These are phyloP conservation scores for Cyclaneusma minus DNA, from an alignment of 2,329 filamentous ascomycete species.

Conservation along the genomic window DNA sequence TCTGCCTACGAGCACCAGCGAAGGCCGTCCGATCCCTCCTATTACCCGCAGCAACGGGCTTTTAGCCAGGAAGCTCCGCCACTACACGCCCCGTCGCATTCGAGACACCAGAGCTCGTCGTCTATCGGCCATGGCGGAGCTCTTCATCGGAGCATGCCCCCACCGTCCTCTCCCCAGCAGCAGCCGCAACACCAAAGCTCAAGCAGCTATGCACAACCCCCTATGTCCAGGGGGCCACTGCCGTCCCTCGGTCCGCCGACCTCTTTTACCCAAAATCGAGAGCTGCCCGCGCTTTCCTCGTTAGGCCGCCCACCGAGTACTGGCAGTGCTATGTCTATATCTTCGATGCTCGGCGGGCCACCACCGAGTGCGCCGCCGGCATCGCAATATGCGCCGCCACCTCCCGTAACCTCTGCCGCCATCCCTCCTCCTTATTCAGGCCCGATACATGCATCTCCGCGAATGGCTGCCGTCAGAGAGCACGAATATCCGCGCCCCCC, in stretches of 20 bases:
- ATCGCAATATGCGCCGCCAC: conserved; percentile 30
- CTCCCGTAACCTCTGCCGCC: conserved; percentile 16
- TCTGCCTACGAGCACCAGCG: conserved; percentile 17
- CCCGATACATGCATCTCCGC: conserved; percentile 21
- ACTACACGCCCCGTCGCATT: conserved; percentile 13
- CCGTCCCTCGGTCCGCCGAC: conserved; percentile 22
- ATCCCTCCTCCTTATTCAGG: conserved; percentile 22
- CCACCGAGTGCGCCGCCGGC: conserved; percentile 25
- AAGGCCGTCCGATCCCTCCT: conserved; percentile 18
- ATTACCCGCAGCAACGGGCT: conserved; percentile 13
- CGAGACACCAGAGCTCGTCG: conserved; percentile 17
- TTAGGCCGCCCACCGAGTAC: conserved; percentile 29
- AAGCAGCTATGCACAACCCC: conserved; percentile 17
- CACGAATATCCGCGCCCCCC: conserved; percentile 47
- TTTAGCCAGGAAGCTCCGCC: conserved; percentile 16
- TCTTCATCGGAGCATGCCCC: conserved; percentile 25
- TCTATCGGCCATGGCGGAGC: conserved; percentile 17
- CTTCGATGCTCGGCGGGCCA: conserved; percentile 49
- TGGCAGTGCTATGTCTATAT: conserved; percentile 57
- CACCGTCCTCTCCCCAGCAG: conserved; percentile 31
- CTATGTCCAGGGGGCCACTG: conserved; percentile 24
- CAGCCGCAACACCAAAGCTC: conserved; percentile 21
- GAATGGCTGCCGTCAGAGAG: conserved; percentile 23
- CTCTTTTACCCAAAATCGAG: conserved; percentile 32
- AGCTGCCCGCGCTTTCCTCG: conserved; percentile 33